Conservation (phyloP, 257 asterid species). For the Solanum pinnatisectum region DNA sequence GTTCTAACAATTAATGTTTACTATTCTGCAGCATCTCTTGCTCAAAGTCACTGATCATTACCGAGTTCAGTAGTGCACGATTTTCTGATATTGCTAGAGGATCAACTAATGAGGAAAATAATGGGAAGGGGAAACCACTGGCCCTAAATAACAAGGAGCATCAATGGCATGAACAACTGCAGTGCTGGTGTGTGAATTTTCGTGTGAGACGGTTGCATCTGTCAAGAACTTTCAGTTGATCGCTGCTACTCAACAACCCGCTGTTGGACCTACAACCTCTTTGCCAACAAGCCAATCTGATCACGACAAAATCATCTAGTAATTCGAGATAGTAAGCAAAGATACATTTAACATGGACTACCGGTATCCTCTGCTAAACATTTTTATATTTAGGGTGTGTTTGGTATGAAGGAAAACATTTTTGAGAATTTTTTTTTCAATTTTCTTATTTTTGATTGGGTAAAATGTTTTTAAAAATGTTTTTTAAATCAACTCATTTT, state of each 20-base stretch:
- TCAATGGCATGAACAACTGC: slow-evolving; percentile 85
- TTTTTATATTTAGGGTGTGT: neutral
- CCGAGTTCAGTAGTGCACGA: slow-evolving; percentile 71
- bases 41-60: slow-evolving; percentile 55
- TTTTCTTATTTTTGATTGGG: too few species aligned
- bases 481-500: too few species aligned
- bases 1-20: too few species aligned
- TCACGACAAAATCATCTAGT: slow-evolving; percentile 70
- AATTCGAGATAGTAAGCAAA: slow-evolving; percentile 78
- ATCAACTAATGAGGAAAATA: slow-evolving; percentile 25
- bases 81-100: slow-evolving; percentile 44
- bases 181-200: slow-evolving; percentile 85
- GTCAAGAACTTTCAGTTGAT: slow-evolving; percentile 81
- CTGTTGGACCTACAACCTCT: slow-evolving; percentile 24
- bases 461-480: too few species aligned
- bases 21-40: slow-evolving; percentile 57
- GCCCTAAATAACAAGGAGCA: slow-evolving; percentile 81
- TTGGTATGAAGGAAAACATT: too few species aligned
- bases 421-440: too few species aligned
- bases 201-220: slow-evolving; percentile 88
- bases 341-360: slow-evolving; percentile 89
- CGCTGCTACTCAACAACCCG: slow-evolving; percentile 33
- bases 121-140: slow-evolving; percentile 42
- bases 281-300: slow-evolving; percentile 42
- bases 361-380: slow-evolving; percentile 43